Evolutionary conservation across 495 filamentous ascomycete genomes (phyloP), one percentile per base, ranked within the genome.

Genomic region (Lasiosphaeria hispida): DNA sequence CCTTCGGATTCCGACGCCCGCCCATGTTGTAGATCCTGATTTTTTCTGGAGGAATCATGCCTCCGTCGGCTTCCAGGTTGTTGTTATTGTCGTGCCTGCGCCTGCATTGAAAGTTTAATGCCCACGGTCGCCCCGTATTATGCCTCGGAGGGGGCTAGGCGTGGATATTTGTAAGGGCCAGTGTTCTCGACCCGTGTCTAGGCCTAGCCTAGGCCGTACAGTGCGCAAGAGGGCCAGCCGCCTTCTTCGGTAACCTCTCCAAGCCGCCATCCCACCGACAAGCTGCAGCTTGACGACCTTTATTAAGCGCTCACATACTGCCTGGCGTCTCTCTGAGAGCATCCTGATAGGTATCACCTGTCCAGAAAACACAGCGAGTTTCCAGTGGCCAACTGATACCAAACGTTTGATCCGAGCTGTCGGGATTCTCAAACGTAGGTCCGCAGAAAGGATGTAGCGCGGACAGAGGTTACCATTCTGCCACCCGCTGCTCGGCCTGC

Each of bases 31-130:
- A 30, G 23, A 30, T 30, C 23, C 23, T 30, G 23, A 30, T 30
- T 30, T 30, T 30, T 30, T 30, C 23, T 30, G 23, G 23, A 30
- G 23, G 5, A 30, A 30, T 30, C 23, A 30, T 30, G 23, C 23
- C 23, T 5, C 23, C 2, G 23, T 30, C 23, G 23, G 23, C 23
- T 23, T 19, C 49, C 35, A 10, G 9, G 23, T 9, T 8, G 8
- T 15, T 33, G 10, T 14, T 5, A 30, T 30, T 11, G 49, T 19
- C 48, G 14, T 9, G 15, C 18, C 19, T 49, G 47, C 15, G 23
- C 8, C 47, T 40, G 49, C 49, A 52, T 52, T 52, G 49, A 52
- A 37, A n/a, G 49, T 52, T 36, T 37, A 52, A 52, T 52, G 49
- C 40, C 49, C 49, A 39, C 15, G 13, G 47, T n/a, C 23, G 11